phyloP scores from a whole-genome alignment of 768 basidiomycete genomes.

The Amanita inopinata region DNA sequence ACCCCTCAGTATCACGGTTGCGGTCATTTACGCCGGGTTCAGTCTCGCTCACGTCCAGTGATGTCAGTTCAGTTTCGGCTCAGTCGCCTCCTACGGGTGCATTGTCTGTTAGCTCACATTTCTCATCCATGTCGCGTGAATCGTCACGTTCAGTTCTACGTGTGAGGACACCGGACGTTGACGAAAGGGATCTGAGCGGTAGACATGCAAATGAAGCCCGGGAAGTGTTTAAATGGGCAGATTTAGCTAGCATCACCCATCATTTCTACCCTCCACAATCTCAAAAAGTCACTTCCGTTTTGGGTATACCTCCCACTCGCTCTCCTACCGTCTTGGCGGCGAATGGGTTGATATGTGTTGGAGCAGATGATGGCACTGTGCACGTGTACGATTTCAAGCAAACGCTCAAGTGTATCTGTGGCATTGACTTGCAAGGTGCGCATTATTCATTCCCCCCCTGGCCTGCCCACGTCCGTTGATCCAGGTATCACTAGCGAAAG shows the following conservation, averaged over 20 bases:
- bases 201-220: slow-evolving; percentile 21
- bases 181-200: slow-evolving; percentile 14
- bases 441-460: slow-evolving; percentile 5
- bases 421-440: slow-evolving; percentile 55
- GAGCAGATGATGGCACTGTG: slow-evolving; percentile 70
- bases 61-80: slow-evolving; percentile 31
- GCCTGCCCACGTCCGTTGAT: slow-evolving; percentile 12
- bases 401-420: slow-evolving; percentile 70
- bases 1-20: slow-evolving; percentile 71
- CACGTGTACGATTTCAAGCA: slow-evolving; percentile 90
- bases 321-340: slow-evolving; percentile 74
- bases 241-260: slow-evolving; percentile 46
- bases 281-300: slow-evolving; percentile 51
- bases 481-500: slow-evolving; percentile 23
- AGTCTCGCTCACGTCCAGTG: slow-evolving; percentile 23
- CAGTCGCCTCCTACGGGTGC: slow-evolving; percentile 33
- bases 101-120: slow-evolving; percentile 39
- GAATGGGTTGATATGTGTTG: slow-evolving; percentile 84
- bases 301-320: slow-evolving; percentile 50
- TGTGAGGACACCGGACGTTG: slow-evolving; percentile 18
- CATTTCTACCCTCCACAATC: slow-evolving; percentile 45
- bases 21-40: slow-evolving; percentile 53
- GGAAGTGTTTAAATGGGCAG: slow-evolving; percentile 72
- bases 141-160: slow-evolving; percentile 51
- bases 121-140: slow-evolving; percentile 60